Conservation (phyloP, 2,329 filamentous ascomycete species). For the Ophioceras dolichostomum region DNA sequence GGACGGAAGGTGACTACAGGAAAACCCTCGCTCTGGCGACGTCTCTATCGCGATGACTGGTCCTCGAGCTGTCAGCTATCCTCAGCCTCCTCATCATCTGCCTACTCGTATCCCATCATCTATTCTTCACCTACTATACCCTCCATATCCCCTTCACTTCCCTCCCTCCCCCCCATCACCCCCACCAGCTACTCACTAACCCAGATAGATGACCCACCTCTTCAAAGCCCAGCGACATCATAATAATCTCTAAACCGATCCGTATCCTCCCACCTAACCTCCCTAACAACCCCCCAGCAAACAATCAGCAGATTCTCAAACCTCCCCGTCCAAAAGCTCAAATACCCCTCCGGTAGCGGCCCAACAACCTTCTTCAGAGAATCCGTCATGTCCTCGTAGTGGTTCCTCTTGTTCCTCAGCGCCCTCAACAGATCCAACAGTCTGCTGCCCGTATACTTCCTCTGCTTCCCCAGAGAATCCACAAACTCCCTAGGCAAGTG, state of each 20-base stretch:
- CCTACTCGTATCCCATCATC: too few relatives aligned
- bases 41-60: too few relatives aligned
- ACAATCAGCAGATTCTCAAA: conserved; percentile 70
- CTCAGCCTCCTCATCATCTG: too few relatives aligned
- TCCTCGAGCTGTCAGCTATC: too few relatives aligned
- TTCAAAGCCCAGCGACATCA: conserved; percentile 26
- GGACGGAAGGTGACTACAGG: too few relatives aligned
- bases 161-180: too few relatives aligned
- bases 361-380: conserved; percentile 60
- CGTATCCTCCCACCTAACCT: conserved; percentile 48
- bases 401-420: conserved; percentile 90
- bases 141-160: too few relatives aligned
- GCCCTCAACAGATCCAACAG: conserved; percentile 82
- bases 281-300: conserved; percentile 64
- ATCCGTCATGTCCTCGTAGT: conserved; percentile 93
- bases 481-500: conserved; percentile 70
- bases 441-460: conserved; percentile 78
- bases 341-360: conserved; percentile 64
- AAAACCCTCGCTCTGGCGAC: too few relatives aligned
- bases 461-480: conserved; percentile 81
- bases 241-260: conserved; percentile 66
- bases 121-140: too few relatives aligned
- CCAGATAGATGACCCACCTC: too few relatives aligned
- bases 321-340: conserved; percentile 68
- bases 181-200: too few relatives aligned